Percentiles rank a stretch among this genome's conserved stretches.
These are phyloP conservation scores for Ophiosphaerella korrae DNA, from an alignment of 2,329 filamentous ascomycete species.

Conservation along the genomic window DNA sequence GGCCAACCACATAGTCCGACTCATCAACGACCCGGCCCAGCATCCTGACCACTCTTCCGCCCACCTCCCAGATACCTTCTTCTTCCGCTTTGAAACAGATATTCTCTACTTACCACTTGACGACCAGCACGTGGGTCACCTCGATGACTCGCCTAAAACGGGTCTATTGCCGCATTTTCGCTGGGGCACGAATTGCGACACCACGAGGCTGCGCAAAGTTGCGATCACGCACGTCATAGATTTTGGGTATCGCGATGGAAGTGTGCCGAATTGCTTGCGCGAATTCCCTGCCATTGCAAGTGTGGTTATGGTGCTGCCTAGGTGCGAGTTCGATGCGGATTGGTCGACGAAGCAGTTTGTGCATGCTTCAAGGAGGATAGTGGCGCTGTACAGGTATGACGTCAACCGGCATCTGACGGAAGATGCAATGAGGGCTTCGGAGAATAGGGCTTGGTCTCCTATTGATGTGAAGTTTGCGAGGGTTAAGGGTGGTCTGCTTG, in stretches of 20 bases:
- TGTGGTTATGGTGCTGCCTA: slow-evolving; percentile 22
- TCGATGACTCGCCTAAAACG: slow-evolving; percentile 24
- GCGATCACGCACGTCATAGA: slow-evolving; percentile 21
- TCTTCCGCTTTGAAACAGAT: slow-evolving; percentile 27
- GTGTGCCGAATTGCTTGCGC: slow-evolving; percentile 23
- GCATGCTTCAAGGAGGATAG: slow-evolving; percentile 23
- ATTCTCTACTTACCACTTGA: slow-evolving; percentile 21
- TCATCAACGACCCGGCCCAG: neutral
- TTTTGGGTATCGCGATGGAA: slow-evolving; percentile 19
- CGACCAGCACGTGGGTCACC: slow-evolving; percentile 15
- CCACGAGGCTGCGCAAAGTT: slow-evolving; percentile 11
- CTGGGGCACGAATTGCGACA: slow-evolving; percentile 10
- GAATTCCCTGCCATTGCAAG: slow-evolving; percentile 21
- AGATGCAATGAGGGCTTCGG: too few species aligned
- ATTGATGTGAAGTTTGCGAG: slow-evolving; percentile 19
- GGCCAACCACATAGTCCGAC: slow-evolving; percentile 15
- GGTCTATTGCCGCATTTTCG: slow-evolving; percentile 28
- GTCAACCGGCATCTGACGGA: slow-evolving; percentile 2
- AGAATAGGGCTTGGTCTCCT: neutral
- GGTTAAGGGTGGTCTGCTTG: slow-evolving; percentile 5
- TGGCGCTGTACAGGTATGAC: slow-evolving; percentile 22
- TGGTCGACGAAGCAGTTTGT: slow-evolving; percentile 17
- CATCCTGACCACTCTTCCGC: too few species aligned
- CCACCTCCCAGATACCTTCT: slow-evolving; percentile 9
- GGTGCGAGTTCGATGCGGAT: slow-evolving; percentile 4